These are phyloP conservation scores for Leccinum ochraceum DNA, from an alignment of 768 basidiomycete genomes.

Conservation along the genomic window DNA sequence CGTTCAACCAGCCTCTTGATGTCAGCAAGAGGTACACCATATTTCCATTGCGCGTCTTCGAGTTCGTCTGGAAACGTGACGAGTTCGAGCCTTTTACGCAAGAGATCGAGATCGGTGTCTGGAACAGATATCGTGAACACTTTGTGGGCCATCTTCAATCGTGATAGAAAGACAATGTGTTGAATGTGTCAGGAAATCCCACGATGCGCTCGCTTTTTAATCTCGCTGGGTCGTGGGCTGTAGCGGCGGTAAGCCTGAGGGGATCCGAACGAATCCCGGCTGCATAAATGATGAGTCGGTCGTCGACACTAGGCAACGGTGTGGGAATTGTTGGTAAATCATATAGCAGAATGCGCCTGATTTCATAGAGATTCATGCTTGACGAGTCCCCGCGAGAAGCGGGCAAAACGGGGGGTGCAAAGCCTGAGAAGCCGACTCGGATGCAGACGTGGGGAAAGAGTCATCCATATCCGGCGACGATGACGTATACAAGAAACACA, in stretches of 20 bases:
- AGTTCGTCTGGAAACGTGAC: conserved; percentile 59
- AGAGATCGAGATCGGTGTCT: conserved; percentile 39
- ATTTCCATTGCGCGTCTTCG: conserved; percentile 48
- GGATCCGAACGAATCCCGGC: not conserved
- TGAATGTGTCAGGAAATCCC: not conserved
- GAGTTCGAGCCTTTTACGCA: conserved; percentile 49
- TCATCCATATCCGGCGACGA: conserved; percentile 1
- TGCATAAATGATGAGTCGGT: not conserved
- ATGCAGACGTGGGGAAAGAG: not conserved
- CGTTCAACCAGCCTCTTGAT: conserved; percentile 46
- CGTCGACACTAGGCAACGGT: not conserved
- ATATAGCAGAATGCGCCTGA: not conserved
- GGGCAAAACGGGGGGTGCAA: not conserved
- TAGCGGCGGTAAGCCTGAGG: not conserved
- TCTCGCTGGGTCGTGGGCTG: not conserved
- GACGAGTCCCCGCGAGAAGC: not conserved
- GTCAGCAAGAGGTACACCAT: conserved; percentile 52
- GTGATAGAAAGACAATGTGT: not conserved
- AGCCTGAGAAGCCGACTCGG: not conserved
- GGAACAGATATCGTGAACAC: conserved; percentile 52
- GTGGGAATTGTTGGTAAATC: not conserved
- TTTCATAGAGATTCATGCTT: not conserved
- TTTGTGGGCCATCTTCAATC: conserved; percentile 31
- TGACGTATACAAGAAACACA: conserved; percentile 8
- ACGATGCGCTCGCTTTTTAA: not conserved